Base-by-base conservation (phyloP, 257 asterid genomes). In the Eustoma russellianum region DNA sequence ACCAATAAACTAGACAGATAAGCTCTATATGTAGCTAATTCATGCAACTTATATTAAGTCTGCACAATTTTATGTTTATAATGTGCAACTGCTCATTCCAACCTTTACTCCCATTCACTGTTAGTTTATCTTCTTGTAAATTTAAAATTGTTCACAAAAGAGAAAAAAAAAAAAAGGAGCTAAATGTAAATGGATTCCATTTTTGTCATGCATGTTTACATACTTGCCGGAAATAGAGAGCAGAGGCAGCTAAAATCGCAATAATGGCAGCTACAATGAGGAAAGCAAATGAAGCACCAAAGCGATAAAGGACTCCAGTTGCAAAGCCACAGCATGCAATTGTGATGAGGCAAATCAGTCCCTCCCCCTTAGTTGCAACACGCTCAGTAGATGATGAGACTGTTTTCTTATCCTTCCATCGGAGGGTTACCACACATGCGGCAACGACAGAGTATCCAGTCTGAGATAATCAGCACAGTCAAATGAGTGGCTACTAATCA, bases 371-470 rank as follows among this genome's bases (percentile, higher is more conserved):
- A 50, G 46, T 60, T 34, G 90, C 84, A 60, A 84, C 66, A 65
- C 72, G 50, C 65, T 64, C 63, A 40, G 52, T 57, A 5, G 85
- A 65, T 59, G 60, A 67, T 64, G 19, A 77, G 45, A 53, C 59
- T 14, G 81, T 46, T 50, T 74, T 55, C 69, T 73, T 77, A 55
- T 79, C 86, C 52, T 72, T 83, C 94, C 85, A 82, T 47, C 96
- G 95, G 51, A 91, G 91, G 53, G 80, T 72, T 54, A 87, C 87
- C 52, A 82, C 95, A 66, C 96, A 91, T 13, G 96, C 98, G 38
- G 94, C 79, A 66, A 91, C 98, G 64, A 91, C 98, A 58, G 96
- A 87, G 66, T 91, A 87, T 46, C 95, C 96, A 33, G 94, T 91
- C 96, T 86, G 93, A 64, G 74, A 79, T 65, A 71, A 66, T 35